Evolutionary conservation across 305 asterid species (phyloP).

Genomic region (Ilex paraguariensis): DNA sequence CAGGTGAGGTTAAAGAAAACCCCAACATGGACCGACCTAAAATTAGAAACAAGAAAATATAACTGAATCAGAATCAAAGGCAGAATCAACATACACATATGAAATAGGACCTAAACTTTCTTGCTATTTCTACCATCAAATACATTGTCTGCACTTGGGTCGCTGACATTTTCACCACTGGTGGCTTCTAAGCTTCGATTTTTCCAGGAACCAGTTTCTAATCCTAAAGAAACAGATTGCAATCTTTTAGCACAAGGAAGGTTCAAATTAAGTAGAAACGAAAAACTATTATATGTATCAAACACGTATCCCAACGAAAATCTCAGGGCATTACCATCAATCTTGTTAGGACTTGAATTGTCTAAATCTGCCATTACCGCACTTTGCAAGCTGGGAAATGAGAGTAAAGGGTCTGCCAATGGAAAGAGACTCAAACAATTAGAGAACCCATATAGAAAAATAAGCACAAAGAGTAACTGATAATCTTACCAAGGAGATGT

Average conservation of each 20-base stretch:
- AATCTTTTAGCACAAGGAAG: too few species aligned
- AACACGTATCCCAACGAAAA: too few species aligned
- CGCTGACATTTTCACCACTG: conserved; percentile 3
- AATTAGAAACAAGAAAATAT: conserved; percentile 11
- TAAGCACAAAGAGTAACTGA: neutral
- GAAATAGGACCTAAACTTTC: conserved; percentile 10
- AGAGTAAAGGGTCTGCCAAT: conserved; percentile 41
- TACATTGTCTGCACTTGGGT: conserved; percentile 12
- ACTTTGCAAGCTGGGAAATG: conserved; percentile 23
- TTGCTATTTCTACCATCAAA: conserved; percentile 21
- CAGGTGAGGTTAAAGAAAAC: conserved; percentile 74
- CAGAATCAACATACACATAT: conserved; percentile 9
- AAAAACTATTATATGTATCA: too few species aligned
- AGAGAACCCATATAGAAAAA: conserved; percentile 12
- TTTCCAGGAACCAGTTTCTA: neutral
- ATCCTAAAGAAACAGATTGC: too few species aligned
- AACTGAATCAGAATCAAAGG: conserved; percentile 3
- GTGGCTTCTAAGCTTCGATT: neutral
- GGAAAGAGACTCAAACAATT: conserved; percentile 16
- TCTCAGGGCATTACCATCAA: conserved; percentile 40
- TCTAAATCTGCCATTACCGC: conserved; percentile 39
- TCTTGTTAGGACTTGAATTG: conserved; percentile 31
- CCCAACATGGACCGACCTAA: conserved; percentile 57
- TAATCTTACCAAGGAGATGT: conserved; percentile 32
- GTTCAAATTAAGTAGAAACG: too few species aligned